Evolutionary conservation across 352 stramenopile species (phyloP).

Genomic region (Pythium brassicae): DNA sequence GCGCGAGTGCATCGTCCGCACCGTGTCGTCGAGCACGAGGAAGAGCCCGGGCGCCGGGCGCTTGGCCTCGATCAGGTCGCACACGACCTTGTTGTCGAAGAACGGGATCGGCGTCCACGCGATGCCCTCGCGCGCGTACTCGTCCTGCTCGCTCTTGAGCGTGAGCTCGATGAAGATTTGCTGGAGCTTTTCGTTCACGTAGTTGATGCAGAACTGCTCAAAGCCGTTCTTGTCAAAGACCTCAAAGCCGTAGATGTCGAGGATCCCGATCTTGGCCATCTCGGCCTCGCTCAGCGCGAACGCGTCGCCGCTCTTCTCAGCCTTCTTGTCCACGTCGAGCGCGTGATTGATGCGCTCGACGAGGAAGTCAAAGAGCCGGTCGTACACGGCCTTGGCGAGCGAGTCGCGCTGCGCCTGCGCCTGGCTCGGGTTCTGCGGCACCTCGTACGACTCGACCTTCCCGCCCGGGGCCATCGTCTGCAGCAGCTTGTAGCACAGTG

Average conservation of each 20-base stretch:
- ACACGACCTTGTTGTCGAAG: constrained; percentile 92
- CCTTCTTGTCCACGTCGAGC: constrained; percentile 40
- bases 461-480: constrained; percentile 85
- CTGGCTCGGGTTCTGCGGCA: constrained; percentile 84
- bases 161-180: constrained; percentile 91
- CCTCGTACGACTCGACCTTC: constrained; percentile 76
- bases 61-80: constrained; percentile 79
- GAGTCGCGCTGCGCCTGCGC: constrained; percentile 91
- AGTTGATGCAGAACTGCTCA: constrained; percentile 94
- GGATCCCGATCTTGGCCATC: constrained; percentile 77
- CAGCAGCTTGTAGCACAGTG: constrained; percentile 80
- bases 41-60: constrained; percentile 76
- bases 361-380: constrained; percentile 96
- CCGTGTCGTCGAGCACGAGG: constrained; percentile 78
- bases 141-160: constrained; percentile 91
- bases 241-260: constrained; percentile 95
- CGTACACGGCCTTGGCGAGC: constrained; percentile 95
- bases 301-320: too few relatives aligned
- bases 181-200: constrained; percentile 91
- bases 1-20: constrained; percentile 86
- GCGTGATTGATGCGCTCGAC: constrained; percentile 86
- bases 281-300: constrained; percentile 19
- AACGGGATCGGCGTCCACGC: constrained; percentile 89
- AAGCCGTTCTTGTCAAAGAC: constrained; percentile 94
- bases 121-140: constrained; percentile 95